Percentiles rank a stretch among this genome's conserved stretches.
Conservation (phyloP, 768 basidiomycete genomes). For the Kwoniella heveanensis region DNA sequence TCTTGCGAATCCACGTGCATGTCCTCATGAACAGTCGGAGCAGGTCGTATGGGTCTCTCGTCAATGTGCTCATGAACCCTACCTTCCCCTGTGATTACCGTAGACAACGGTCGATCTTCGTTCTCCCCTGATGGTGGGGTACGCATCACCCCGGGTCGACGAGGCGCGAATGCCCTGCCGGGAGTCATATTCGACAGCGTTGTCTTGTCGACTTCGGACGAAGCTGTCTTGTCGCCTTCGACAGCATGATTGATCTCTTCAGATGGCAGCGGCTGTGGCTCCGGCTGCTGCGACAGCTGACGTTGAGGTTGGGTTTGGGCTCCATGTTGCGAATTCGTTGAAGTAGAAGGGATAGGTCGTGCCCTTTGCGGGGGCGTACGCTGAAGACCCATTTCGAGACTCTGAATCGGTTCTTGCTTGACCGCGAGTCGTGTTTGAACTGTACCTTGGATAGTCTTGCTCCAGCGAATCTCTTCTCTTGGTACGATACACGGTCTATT, state of each 20-base stretch:
- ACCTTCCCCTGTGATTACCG: background rate
- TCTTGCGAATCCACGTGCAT: background rate
- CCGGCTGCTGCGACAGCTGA: too few species aligned
- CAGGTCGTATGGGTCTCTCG: slow-evolving; percentile 22
- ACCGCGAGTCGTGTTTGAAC: too few species aligned
- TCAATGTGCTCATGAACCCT: background rate
- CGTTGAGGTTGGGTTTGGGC: background rate
- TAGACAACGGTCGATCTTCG: background rate
- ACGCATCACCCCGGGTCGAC: slow-evolving; percentile 33
- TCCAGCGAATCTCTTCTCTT: too few species aligned
- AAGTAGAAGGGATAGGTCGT: slow-evolving; percentile 11
- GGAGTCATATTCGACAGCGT: slow-evolving; percentile 19
- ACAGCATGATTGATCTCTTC: background rate
- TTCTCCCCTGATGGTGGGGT: slow-evolving; percentile 24
- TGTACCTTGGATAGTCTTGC: too few species aligned
- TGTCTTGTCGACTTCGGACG: slow-evolving; percentile 8
- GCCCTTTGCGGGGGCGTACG: slow-evolving; percentile 36
- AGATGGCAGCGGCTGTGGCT: background rate
- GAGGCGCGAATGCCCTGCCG: slow-evolving; percentile 28
- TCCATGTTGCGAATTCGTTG: background rate
- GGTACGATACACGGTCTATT: too few species aligned
- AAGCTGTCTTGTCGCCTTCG: background rate
- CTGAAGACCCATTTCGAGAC: slow-evolving; percentile 30
- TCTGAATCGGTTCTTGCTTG: slow-evolving; percentile 4
- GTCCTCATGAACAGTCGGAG: background rate